Percentiles rank a stretch among this genome's conserved stretches.
Conservation (phyloP, 495 filamentous ascomycete species). For the Aspergillus nanangensis region DNA sequence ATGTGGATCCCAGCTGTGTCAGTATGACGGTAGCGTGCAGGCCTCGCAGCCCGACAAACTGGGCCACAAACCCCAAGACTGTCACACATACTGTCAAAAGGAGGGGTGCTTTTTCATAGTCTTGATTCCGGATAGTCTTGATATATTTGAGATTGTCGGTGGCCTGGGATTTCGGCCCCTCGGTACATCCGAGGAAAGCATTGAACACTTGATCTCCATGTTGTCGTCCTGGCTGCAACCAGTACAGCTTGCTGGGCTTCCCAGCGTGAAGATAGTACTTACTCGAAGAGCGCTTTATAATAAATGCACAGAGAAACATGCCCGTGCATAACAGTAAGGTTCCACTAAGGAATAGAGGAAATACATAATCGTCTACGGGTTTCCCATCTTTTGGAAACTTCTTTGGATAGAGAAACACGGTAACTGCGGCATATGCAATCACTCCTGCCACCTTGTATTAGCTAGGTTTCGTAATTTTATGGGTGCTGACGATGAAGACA, state of each 20-base stretch:
- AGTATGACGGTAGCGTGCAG: conserved; percentile 46
- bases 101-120: conserved; percentile 6
- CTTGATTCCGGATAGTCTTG: conserved; percentile 25
- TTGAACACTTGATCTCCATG: conserved; percentile 37
- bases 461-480: neutral
- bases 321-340: conserved; percentile 30
- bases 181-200: conserved; percentile 29
- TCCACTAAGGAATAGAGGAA: conserved; percentile 34
- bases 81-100: conserved; percentile 21
- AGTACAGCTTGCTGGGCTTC: conserved; percentile 34
- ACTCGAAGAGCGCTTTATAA: conserved; percentile 33
- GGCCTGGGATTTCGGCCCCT: conserved; percentile 13
- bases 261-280: conserved; percentile 23
- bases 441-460: conserved; percentile 15
- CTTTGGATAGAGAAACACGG: conserved; percentile 25
- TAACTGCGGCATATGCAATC: conserved; percentile 28
- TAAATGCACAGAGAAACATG: conserved; percentile 39
- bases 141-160: conserved; percentile 23
- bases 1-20: conserved; percentile 39
- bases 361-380: conserved; percentile 30
- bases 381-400: conserved; percentile 27
- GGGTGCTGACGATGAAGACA: neutral
- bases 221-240: conserved; percentile 40
- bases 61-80: conserved; percentile 43
- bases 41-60: conserved; percentile 48